A percentile compares a stretch with the other conserved stretches of the same genome.
Evolutionary conservation across 2,329 filamentous ascomycete species (phyloP).

Genomic region (Botrytis hyacinthi): DNA sequence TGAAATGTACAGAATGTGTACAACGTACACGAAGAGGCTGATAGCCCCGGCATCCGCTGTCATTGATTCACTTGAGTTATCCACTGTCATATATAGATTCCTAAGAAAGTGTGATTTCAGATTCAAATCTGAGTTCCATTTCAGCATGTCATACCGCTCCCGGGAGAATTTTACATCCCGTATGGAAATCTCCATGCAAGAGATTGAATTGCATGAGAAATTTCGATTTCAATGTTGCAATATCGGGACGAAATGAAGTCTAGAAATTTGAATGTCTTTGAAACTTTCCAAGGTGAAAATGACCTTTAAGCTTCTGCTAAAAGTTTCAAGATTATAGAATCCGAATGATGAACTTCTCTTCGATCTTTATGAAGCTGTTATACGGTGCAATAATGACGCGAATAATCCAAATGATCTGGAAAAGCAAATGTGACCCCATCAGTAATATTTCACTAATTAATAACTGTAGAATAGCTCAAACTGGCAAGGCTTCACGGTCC

Average conservation of each 20-base stretch:
- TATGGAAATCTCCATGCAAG: too few species aligned
- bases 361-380: not conserved
- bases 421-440: not conserved
- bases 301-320: too few species aligned
- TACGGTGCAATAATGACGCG: not conserved
- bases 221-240: too few species aligned
- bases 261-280: too few species aligned
- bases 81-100: not conserved
- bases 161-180: too few species aligned
- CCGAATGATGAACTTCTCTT: not conserved
- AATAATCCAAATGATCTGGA: not conserved
- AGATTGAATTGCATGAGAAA: too few species aligned
- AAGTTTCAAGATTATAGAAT: too few species aligned
- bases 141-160: too few species aligned
- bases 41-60: not conserved
- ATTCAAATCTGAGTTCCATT: too few species aligned
- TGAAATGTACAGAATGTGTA: not conserved
- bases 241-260: too few species aligned
- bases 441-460: not conserved
- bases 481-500: too few species aligned
- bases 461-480: not conserved
- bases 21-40: not conserved
- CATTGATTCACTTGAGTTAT: not conserved
- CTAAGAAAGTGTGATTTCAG: not conserved
- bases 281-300: too few species aligned